Evolutionary conservation across 129 eudicot species (phyloP).

Genomic region (Helianthus annuus): HanXRQr2.0-SUNRISE NC_035436.2:167355687-167356186

Average conservation of each 20-base stretch:
- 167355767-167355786: background rate
- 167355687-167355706: background rate
- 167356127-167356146: conserved; percentile 33
- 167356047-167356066: conserved; percentile 77
- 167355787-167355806: background rate
- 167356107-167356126: conserved; percentile 25
- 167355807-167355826: conserved; percentile 53
- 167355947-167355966: conserved; percentile 7
- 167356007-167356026: conserved; percentile 88
- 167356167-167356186: conserved; percentile 69
- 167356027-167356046: conserved; percentile 88
- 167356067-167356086: conserved; percentile 55
- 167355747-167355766: background rate
- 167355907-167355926: conserved; percentile 73
- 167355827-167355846: conserved; percentile 40
- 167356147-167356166: conserved; percentile 75
- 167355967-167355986: background rate
- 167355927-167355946: conserved; percentile 5
- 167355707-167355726: background rate
- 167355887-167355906: conserved; percentile 90
- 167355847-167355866: conserved; percentile 75
- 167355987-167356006: conserved; percentile 45
- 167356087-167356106: conserved; percentile 35
- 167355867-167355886: conserved; percentile 73
- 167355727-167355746: conserved; percentile 5